Conservation (phyloP, 2,329 filamentous ascomycete genomes). For the Lachnellula subtilissima region DNA sequence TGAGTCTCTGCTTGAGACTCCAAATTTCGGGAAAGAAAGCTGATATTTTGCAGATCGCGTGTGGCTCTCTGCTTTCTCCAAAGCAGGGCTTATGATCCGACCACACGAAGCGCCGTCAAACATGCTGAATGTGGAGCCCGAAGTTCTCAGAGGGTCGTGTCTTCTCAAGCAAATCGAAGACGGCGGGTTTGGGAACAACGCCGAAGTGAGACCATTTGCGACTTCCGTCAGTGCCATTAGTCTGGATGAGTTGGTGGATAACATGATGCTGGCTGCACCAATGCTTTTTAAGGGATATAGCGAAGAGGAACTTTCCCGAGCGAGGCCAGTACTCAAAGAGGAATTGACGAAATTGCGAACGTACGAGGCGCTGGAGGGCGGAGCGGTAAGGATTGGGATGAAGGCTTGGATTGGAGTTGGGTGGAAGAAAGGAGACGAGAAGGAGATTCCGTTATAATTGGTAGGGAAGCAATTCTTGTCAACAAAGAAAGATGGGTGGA, state of each 20-base stretch:
- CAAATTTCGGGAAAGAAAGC: neutral
- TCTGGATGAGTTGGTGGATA: slow-evolving; percentile 9
- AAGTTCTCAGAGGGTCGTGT: slow-evolving; percentile 9
- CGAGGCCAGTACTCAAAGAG: slow-evolving; percentile 1
- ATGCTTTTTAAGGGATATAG: slow-evolving; percentile 10
- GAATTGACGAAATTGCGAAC: slow-evolving; percentile 11
- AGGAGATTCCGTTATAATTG: neutral
- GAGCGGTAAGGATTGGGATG: slow-evolving; percentile 11
- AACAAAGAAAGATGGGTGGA: no score
- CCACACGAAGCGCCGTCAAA: slow-evolving; percentile 4
- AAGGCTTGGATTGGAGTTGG: slow-evolving; percentile 13
- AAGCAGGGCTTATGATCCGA: slow-evolving; percentile 1
- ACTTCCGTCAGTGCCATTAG: slow-evolving; percentile 9
- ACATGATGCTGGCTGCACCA: slow-evolving; percentile 11
- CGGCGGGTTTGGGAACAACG: slow-evolving; percentile 8
- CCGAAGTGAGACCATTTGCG: slow-evolving; percentile 5
- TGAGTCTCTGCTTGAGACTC: neutral
- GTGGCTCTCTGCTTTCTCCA: slow-evolving; percentile 7
- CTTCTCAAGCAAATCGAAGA: slow-evolving; percentile 9
- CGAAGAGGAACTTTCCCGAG: slow-evolving; percentile 4
- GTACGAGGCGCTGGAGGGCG: slow-evolving; percentile 7
- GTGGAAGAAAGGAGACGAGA: slow-evolving; percentile 9
- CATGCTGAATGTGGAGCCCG: neutral
- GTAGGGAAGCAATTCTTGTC: no score
- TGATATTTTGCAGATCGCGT: slow-evolving; percentile 8